Evolutionary conservation across 2,329 filamentous ascomycete species (phyloP), one percentile per base, ranked within the genome.

Genomic region (Cladosporium sp.): DNA sequence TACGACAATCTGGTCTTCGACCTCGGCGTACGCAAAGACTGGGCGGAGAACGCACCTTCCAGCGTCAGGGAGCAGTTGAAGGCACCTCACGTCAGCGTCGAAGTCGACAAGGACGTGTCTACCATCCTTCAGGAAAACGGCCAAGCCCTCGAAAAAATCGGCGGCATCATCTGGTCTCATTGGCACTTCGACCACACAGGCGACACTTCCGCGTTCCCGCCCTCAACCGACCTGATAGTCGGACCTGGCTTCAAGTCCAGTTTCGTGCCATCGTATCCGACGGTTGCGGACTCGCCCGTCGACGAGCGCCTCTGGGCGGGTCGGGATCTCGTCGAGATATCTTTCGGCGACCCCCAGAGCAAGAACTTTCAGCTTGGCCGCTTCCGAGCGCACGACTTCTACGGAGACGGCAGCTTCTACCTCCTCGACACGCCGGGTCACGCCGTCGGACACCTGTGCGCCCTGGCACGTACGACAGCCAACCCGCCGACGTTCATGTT

Each of bases 391-490:
- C 60, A 68, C 28, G 79, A 82, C 60, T 81, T 73, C 59, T 82
- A 80, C 53, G 72, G 73, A 2, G 79, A 82, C 59, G 78, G 78
- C 0, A 74, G 68, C 16, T 77, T 82, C 56, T 81, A 79, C 60
- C 68, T 82, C 4, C 66, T 82, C 28, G 66, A 77, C 57, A 70
- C 72, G 2, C 77, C 77, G 0, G 79, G 80, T 1, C 77, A 81
- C 59, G 70, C 75, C 0, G 62, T 75, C 3, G 76, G 75, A 1
- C 77, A 79, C 58, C 63, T 78, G 16, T 72, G 70, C 53, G 77
- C 66, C 3, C 66, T 81, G 0, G 77, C 74, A 0, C 66, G 77
- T 4, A 74, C 71, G 0, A 63, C 63, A n/a, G 56, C 59, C 7
- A 51, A 58, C 13, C 59, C 59, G 4, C 60, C 67, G 7, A 68